Conservation (phyloP, 2,329 filamentous ascomycete genomes). For the Diaporthe nobilis region DNA sequence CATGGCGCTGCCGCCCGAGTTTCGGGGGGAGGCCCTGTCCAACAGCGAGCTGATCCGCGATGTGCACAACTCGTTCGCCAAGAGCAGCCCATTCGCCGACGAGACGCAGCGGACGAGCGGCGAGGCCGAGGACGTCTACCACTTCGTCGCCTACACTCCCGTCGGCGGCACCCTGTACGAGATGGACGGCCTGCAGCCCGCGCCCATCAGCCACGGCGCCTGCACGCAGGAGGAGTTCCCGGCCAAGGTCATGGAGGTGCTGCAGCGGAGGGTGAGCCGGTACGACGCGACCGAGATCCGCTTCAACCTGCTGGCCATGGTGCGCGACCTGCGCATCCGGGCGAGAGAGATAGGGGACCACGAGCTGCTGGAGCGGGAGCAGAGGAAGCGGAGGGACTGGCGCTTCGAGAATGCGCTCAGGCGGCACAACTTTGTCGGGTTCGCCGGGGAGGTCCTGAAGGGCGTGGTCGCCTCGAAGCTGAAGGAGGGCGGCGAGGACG, state of each 20-base stretch:
- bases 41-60: constrained; percentile 79
- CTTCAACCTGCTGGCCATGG: constrained; percentile 96
- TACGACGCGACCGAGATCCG: constrained; percentile 92
- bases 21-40: constrained; percentile 72
- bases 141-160: constrained; percentile 96
- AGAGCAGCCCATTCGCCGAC: constrained; percentile 90
- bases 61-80: constrained; percentile 92
- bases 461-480: constrained; percentile 85
- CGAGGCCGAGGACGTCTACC: constrained; percentile 90
- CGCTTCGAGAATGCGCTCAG: constrained; percentile 94
- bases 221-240: constrained; percentile 82
- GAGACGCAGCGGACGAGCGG: constrained; percentile 82
- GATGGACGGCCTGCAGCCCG: constrained; percentile 93
- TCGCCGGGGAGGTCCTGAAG: constrained; percentile 91
- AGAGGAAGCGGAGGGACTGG: constrained; percentile 89
- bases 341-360: constrained; percentile 87
- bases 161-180: constrained; percentile 89
- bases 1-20: constrained; percentile 83
- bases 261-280: constrained; percentile 85
- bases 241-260: constrained; percentile 84
- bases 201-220: constrained; percentile 88
- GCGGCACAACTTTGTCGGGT: constrained; percentile 95
- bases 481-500: constrained; percentile 71
- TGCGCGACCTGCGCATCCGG: constrained; percentile 82
- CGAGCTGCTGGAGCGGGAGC: constrained; percentile 83